Evolutionary conservation across 1,284 basidiomycete genomes (phyloP).

Genomic region (Cutaneotrichosporon spelunceum): DNA sequence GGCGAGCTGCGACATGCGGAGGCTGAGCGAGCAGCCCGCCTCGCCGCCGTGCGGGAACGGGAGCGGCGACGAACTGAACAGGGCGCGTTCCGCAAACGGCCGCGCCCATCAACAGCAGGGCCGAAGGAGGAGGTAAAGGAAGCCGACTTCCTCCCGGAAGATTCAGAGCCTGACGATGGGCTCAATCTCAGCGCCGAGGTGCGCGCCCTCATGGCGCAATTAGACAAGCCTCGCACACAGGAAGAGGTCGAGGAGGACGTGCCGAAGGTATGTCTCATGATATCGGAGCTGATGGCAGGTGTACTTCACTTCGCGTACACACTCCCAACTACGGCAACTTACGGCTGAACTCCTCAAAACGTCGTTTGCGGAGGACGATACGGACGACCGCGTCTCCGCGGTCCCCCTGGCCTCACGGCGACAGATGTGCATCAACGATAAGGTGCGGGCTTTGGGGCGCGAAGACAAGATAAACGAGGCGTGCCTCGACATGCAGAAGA

Average conservation of each 20-base stretch:
- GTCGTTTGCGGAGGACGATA: conserved; percentile 27
- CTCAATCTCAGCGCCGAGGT: conserved; percentile 71
- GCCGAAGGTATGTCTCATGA: conserved; percentile 41
- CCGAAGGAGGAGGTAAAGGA: conserved; percentile 51
- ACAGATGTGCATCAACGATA: conserved; percentile 89
- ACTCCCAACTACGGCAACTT: conserved; percentile 90
- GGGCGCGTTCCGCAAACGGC: conserved; percentile 26
- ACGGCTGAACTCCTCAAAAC: conserved; percentile 76
- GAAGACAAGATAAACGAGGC: conserved; percentile 84
- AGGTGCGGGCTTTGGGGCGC: conserved; percentile 51
- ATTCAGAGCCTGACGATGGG: conserved; percentile 47
- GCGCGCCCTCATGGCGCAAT: conserved; percentile 73
- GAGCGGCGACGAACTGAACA: conserved; percentile 57
- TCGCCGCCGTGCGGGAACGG: conserved; percentile 62
- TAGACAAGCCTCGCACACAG: conserved; percentile 41
- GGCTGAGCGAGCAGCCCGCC: conserved; percentile 60
- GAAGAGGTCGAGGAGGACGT: conserved; percentile 50
- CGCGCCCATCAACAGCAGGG: conserved; percentile 6
- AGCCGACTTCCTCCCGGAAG: conserved; percentile 64
- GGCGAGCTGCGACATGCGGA: conserved; percentile 66
- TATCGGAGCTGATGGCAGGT: conserved; percentile 54
- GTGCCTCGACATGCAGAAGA: conserved; percentile 77
- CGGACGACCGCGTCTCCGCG: conserved; percentile 52
- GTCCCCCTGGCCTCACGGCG: conserved; percentile 86
- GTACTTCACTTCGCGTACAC: conserved; percentile 90